These are phyloP conservation scores for Metschnikowia aberdeeniae DNA, from an alignment of 805 yeast genomes.

Conservation along the genomic window DNA sequence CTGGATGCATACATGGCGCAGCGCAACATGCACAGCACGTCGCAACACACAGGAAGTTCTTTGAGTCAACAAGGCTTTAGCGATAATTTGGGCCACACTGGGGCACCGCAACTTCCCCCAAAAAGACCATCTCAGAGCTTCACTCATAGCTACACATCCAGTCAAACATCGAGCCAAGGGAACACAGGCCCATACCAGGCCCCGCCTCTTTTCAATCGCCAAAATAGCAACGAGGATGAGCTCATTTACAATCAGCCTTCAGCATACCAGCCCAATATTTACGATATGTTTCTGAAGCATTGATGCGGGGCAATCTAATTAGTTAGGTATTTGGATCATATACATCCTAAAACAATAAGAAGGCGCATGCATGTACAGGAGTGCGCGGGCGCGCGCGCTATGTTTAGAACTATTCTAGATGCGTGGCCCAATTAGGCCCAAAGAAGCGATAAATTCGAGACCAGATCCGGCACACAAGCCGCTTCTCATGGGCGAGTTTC, in stretches of 20 bases:
- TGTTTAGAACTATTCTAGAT: background rate
- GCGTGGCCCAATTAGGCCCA: background rate
- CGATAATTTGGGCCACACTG: background rate
- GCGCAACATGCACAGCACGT: background rate
- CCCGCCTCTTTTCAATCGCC: slow-evolving; percentile 1
- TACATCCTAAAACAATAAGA: background rate
- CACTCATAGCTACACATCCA: background rate
- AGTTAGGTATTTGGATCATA: too few relatives aligned
- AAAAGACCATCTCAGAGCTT: slow-evolving; percentile 19
- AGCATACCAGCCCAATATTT: slow-evolving; percentile 45
- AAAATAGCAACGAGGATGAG: slow-evolving; percentile 8
- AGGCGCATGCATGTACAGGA: background rate
- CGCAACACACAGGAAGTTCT: background rate
- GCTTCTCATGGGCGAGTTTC: background rate
- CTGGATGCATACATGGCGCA: background rate
- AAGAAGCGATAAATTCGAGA: background rate
- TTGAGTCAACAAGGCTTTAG: background rate
- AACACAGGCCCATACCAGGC: slow-evolving; percentile 2
- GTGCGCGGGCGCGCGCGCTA: background rate
- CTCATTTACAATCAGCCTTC: slow-evolving; percentile 37
- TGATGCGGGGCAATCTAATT: background rate
- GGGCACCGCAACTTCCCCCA: slow-evolving; percentile 18
- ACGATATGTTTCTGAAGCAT: slow-evolving; percentile 29
- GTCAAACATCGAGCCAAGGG: background rate
- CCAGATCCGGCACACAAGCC: background rate